Evolutionary conservation across 2,329 filamentous ascomycete species (phyloP).

Genomic region (Drechslerella coelobrocha): DNA sequence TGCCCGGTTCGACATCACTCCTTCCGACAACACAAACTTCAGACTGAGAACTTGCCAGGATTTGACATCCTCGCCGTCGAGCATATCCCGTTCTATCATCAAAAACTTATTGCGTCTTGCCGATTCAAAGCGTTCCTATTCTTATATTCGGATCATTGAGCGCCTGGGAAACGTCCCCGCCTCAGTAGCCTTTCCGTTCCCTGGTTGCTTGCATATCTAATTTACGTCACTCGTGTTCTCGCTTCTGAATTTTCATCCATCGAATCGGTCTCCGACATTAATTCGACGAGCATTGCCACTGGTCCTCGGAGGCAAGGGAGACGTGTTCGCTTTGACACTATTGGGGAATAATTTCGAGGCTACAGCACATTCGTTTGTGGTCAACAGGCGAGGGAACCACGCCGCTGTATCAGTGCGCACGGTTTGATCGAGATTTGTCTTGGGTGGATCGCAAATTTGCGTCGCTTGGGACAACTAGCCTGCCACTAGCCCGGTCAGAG

Average conservation of each 20-base stretch:
- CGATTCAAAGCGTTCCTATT: constrained; percentile 7
- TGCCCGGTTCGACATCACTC: neutral
- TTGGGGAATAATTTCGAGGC: constrained; percentile 20
- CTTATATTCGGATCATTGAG: constrained; percentile 27
- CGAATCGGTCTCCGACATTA: neutral
- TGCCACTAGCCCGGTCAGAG: constrained; percentile 2
- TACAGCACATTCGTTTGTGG: constrained; percentile 26
- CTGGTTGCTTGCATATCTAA: constrained; percentile 7
- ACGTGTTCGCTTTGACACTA: constrained; percentile 41
- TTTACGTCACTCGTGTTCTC: constrained; percentile 34
- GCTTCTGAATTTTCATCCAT: neutral
- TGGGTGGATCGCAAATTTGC: constrained; percentile 34
- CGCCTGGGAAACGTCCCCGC: constrained; percentile 6
- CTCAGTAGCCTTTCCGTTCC: constrained; percentile 6
- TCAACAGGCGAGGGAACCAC: neutral
- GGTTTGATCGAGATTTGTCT: constrained; percentile 33
- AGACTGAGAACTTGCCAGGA: constrained; percentile 2
- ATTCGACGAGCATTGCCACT: constrained; percentile 15
- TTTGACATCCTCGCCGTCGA: neutral
- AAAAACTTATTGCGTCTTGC: neutral
- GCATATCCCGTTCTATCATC: neutral
- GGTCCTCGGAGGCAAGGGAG: constrained; percentile 34
- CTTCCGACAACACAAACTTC: constrained; percentile 17
- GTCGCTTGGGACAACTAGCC: constrained; percentile 14
- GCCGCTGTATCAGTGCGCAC: constrained; percentile 6